phyloP scores from a whole-genome alignment of 2,329 filamentous ascomycete genomes.

The Diaporthe sp. region DNA sequence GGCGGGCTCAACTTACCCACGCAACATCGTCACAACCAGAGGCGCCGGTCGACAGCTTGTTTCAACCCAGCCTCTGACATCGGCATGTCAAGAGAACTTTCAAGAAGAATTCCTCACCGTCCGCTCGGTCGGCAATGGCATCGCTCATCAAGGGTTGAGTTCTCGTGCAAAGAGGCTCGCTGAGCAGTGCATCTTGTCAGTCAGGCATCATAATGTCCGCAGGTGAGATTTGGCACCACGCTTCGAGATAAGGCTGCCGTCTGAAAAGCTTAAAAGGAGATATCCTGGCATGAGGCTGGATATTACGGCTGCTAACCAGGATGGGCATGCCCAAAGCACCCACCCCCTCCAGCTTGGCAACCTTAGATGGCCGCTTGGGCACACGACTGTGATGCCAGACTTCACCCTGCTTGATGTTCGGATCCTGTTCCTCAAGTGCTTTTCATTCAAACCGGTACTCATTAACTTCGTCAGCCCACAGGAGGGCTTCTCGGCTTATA shows the following conservation, averaged over 20 bases:
- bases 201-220: neutral
- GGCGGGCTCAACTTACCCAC: neutral
- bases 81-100: neutral
- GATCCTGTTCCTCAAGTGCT: neutral
- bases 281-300: neutral
- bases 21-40: neutral
- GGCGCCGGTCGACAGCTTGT: neutral
- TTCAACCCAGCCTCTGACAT: no score
- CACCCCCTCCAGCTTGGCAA: slow-evolving; percentile 21
- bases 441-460: neutral
- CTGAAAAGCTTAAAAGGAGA: neutral
- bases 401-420: neutral
- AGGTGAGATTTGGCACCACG: neutral
- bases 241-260: neutral
- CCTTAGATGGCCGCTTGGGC: neutral
- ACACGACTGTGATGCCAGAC: neutral
- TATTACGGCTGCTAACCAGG: neutral
- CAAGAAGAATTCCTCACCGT: neutral
- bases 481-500: neutral
- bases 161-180: neutral
- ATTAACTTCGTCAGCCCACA: no score
- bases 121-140: neutral
- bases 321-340: slow-evolving; percentile 5
- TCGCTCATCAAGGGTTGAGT: neutral
- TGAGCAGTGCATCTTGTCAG: neutral